Evolutionary conservation across 805 yeast species (phyloP), one percentile per base, ranked within the genome.

Genomic region (Candida manassasensis): DNA sequence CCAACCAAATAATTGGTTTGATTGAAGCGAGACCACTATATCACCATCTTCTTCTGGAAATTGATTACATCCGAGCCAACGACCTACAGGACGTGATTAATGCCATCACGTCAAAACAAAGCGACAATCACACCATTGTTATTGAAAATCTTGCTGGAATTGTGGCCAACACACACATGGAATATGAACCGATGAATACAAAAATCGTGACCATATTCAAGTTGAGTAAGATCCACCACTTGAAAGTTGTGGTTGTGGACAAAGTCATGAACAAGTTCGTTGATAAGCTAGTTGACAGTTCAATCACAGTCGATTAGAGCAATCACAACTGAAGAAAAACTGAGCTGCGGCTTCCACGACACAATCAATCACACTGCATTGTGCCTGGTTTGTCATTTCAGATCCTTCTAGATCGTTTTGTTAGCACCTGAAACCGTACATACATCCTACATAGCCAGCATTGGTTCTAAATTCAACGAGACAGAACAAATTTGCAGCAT

Each of bases 111-210:
- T 8, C 7, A 7, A 7, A 21, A 21, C 9, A 7, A 14, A 13
- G 14, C 8, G 29, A 33, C 10, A 14, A 22, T n/a, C n/a, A 29
- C 3, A 16, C 19, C 18, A 16, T 39, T 18, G 27, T 42, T 11
- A 29, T 44, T 13, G 49, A 45, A 36, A 35, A 39, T 7, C 19
- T 45, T 5, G 29, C 22, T 29, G 22, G 29, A 16, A 43, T 38
- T 19, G 8, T 41, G 12, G 17, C 27, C 9, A 34, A 32, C 14
- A 21, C 38, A 6, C 36, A 32, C 25, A 27, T 33, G 12, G 39
- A 34, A n/a, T 36, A 40, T 24, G 29, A 32, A 19, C 25, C 34
- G 31, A 21, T 35, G 8, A 41, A 45, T 26, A 29, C 35, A 3
- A 19, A 29, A 15, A 19, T 40, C 4, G 32, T 43, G 11, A 19